Percentiles rank a stretch among this genome's conserved stretches.
Conservation (phyloP, 148 eudicot genomes). For the Limonium bicolor region DNA sequence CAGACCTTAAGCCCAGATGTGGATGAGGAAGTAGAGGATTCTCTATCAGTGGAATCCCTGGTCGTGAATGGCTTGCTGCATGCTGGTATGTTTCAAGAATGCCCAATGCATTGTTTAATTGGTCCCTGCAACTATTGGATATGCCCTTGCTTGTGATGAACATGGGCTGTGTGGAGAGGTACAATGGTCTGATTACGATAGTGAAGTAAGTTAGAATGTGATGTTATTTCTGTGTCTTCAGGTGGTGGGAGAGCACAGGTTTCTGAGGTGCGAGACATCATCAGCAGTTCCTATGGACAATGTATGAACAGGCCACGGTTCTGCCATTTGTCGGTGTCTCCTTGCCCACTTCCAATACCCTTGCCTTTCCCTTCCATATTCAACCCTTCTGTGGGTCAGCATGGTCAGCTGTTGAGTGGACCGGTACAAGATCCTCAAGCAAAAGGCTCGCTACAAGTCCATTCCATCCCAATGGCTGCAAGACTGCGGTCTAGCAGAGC, state of each 20-base stretch:
- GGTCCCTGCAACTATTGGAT: no score
- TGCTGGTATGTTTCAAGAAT: constrained; percentile 38
- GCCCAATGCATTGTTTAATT: no score
- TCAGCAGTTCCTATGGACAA: constrained; percentile 37
- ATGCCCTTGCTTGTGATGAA: no score
- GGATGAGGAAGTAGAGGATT: constrained; percentile 54
- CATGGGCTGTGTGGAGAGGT: no score
- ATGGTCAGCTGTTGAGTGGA: constrained; percentile 41
- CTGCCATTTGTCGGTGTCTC: constrained; percentile 56
- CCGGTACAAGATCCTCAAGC: constrained; percentile 21
- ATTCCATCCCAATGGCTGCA: constrained; percentile 79
- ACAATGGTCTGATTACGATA: no score
- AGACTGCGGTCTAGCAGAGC: constrained; percentile 73
- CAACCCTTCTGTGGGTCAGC: constrained; percentile 35
- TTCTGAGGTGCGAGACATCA: constrained; percentile 56
- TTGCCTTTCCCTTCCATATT: constrained; percentile 85
- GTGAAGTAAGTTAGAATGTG: background rate
- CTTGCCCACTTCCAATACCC: constrained; percentile 83
- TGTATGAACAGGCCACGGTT: constrained; percentile 37
- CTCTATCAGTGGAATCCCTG: constrained; percentile 50
- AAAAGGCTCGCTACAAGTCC: constrained; percentile 69
- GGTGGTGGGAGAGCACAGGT: constrained; percentile 50
- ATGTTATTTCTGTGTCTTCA: constrained; percentile 4
- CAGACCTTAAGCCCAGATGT: constrained; percentile 59
- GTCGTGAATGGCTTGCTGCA: constrained; percentile 57